phyloP scores from a whole-genome alignment of 352 stramenopile genomes.

The Phytophthora hybrid region DNA sequence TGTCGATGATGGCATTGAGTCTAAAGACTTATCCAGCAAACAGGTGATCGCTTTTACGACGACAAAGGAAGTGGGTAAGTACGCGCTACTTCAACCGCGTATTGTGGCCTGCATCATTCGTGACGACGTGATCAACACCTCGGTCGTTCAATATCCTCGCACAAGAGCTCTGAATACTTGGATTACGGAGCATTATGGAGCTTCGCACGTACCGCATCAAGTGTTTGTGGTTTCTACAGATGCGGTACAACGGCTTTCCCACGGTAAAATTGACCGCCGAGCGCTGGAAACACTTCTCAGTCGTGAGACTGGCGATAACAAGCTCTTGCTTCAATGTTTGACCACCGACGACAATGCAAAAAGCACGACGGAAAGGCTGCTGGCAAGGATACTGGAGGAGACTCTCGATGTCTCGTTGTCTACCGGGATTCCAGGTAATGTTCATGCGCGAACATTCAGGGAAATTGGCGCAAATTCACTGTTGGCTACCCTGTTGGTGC shows the following conservation, averaged over 20 bases:
- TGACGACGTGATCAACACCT: neutral
- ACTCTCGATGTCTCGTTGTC: conserved; percentile 14
- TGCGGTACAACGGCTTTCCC: conserved; percentile 35
- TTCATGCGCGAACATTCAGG: conserved; percentile 37
- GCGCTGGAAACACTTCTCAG: conserved; percentile 29
- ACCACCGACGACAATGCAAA: neutral
- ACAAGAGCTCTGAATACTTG: conserved; percentile 35
- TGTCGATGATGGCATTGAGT: neutral
- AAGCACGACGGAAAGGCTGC: conserved; percentile 3
- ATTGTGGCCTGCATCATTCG: conserved; percentile 42
- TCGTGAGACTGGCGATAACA: neutral
- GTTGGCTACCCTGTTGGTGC: conserved; percentile 53
- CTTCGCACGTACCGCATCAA: conserved; percentile 41
- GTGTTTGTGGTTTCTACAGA: conserved; percentile 24
- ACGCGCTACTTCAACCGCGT: conserved; percentile 17
- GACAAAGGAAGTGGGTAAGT: conserved; percentile 23
- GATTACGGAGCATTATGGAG: conserved; percentile 43
- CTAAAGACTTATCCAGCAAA: neutral
- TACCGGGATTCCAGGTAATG: neutral
- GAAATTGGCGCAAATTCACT: conserved; percentile 67
- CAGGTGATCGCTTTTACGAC: conserved; percentile 36
- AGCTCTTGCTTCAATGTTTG: neutral
- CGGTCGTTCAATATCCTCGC: conserved; percentile 13
- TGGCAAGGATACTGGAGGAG: conserved; percentile 22
- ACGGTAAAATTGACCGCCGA: conserved; percentile 55